Base-by-base conservation (phyloP, 179 eudicot genomes). In the Camellia oleifera region DNA sequence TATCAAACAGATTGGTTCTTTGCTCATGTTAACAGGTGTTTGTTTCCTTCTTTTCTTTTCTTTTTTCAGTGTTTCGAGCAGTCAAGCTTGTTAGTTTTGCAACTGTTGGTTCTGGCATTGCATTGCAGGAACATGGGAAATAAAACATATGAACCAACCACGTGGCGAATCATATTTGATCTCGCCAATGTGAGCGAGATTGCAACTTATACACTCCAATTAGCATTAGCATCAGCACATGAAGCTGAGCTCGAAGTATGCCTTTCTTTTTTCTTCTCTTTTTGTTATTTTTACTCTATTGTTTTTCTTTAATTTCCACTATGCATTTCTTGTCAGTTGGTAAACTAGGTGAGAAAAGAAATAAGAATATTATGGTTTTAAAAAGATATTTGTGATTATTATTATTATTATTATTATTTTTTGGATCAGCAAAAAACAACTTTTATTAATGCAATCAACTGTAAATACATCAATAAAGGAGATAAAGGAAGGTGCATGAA, bases 21-120 rank as follows among this genome's bases (percentile, higher is more conserved):
- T 73, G 94, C 95, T 78, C 98, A 94, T 17, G 95, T 93, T 53
- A 81, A 82, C 61, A 93, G 97, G 96, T 91, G 78, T 0, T 23
- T 42, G 6, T 26, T 50, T 71, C n/a, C 17, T 3, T 48, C 10
- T 66, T 15, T 11, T 17, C 42, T 7, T 18, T 5, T 72, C 11
- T 60, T 23, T 60, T 8, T 77, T 52, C 12, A 23, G 11, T 46
- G 2, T 32, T 3, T 44, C 77, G 3, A 20, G 50, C 5, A 3
- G 32, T 81, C n/a, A 7, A 18, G 11, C 46, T 23, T 77, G 3
- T 46, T 18, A 13, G 32, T 20, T 54, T 12, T 77, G 45, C 14
- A 44, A 15, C 6, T 68, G 52, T 23, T 67, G 79, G 5, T 53
- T 66, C 50, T 65, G 52, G 52, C 20, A 3, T 52, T 54, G 4